Evolutionary conservation across 495 filamentous ascomycete genomes (phyloP).

Genomic region (Hyphodiscus hymeniophilus): DNA sequence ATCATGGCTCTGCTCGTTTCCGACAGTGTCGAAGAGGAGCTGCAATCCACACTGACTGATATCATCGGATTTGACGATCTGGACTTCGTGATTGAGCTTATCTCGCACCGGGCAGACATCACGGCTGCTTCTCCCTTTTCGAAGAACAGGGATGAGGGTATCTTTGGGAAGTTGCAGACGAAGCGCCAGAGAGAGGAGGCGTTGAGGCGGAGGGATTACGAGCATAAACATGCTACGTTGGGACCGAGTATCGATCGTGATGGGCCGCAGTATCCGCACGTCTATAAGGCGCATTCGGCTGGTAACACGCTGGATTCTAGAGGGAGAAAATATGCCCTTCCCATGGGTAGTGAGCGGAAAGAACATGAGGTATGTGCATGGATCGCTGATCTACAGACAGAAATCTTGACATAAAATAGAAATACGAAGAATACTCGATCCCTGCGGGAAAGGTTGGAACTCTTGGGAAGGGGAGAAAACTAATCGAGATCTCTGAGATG

Average conservation of each 20-base stretch:
- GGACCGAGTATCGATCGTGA: conserved; percentile 51
- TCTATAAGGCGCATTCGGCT: conserved; percentile 73
- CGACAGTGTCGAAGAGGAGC: conserved; percentile 63
- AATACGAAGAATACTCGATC: conserved; percentile 82
- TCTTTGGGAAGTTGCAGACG: conserved; percentile 52
- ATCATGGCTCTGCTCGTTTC: conserved; percentile 59
- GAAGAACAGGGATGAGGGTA: conserved; percentile 21
- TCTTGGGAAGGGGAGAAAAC: conserved; percentile 57
- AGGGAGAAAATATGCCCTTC: conserved; percentile 71
- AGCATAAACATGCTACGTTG: conserved; percentile 73
- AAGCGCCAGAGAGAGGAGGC: conserved; percentile 69
- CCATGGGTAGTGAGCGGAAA: conserved; percentile 51
- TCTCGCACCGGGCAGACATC: conserved; percentile 63
- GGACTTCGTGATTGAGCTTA: conserved; percentile 78
- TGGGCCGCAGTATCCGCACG: conserved; percentile 75
- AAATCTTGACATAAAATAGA: conserved; percentile 27
- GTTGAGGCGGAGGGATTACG: conserved; percentile 60
- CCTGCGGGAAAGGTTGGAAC: conserved; percentile 76
- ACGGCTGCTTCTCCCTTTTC: conserved; percentile 23
- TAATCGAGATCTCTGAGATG: conserved; percentile 71
- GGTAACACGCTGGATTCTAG: conserved; percentile 72
- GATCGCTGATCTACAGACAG: conserved; percentile 1
- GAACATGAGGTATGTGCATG: conserved; percentile 38
- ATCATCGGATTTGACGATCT: conserved; percentile 88
- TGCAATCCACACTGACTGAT: conserved; percentile 86